Conservation (phyloP, 2,329 filamentous ascomycete genomes). For the Aureobasidium pullulans region DNA sequence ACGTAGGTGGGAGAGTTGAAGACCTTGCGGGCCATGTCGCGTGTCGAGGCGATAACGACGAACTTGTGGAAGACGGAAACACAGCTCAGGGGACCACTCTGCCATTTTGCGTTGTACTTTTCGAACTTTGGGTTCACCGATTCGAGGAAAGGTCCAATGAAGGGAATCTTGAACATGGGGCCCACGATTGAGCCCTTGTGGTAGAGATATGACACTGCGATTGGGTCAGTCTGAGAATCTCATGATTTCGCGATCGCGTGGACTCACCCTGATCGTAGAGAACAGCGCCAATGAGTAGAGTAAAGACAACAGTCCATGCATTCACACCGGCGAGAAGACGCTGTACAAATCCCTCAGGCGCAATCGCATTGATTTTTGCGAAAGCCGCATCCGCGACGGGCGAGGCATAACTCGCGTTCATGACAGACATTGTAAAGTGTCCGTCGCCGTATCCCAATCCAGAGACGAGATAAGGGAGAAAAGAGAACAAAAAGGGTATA, state of each 20-base stretch:
- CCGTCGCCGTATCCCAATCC: neutral
- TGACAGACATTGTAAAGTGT: slow-evolving; percentile 15
- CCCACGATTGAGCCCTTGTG: slow-evolving; percentile 41
- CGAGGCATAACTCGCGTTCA: slow-evolving; percentile 63
- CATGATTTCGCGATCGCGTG: neutral
- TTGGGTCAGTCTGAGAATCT: slow-evolving; percentile 17
- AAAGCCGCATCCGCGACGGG: slow-evolving; percentile 57
- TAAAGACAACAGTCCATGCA: slow-evolving; percentile 60
- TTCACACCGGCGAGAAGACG: slow-evolving; percentile 52
- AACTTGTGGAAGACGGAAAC: slow-evolving; percentile 99
- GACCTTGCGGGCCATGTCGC: slow-evolving; percentile 92
- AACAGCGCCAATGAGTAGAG: slow-evolving; percentile 62
- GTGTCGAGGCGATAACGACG: slow-evolving; percentile 90
- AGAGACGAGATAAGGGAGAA: neutral
- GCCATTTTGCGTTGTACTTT: slow-evolving; percentile 88
- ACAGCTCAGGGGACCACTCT: slow-evolving; percentile 83
- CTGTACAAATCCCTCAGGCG: slow-evolving; percentile 43
- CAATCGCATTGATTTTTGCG: slow-evolving; percentile 43
- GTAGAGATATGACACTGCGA: slow-evolving; percentile 39
- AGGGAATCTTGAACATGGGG: slow-evolving; percentile 41
- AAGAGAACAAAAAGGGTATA: neutral
- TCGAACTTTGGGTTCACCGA: slow-evolving; percentile 88
- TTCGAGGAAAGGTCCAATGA: slow-evolving; percentile 85
- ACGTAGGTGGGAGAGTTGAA: slow-evolving; percentile 90
- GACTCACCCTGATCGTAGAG: slow-evolving; percentile 84